Percentiles rank a stretch among this genome's conserved stretches.
Conservation (phyloP, 495 filamentous ascomycete genomes). For the Neurospora terricola region DNA sequence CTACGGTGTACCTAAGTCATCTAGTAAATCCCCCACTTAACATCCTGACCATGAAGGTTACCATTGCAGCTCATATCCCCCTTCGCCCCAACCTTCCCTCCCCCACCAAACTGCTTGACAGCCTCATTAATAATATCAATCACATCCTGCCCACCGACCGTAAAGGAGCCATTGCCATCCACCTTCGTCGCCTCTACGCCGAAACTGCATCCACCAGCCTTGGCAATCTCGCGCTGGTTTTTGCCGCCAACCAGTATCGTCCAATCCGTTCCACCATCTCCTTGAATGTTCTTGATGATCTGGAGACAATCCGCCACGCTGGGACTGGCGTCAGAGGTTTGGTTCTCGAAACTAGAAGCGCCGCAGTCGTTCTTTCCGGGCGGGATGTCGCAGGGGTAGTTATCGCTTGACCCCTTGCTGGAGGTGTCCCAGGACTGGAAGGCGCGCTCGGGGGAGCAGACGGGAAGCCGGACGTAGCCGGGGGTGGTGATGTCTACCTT, state of each 20-base stretch:
- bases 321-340: not conserved
- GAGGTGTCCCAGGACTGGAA: constrained; percentile 11
- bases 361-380: not conserved
- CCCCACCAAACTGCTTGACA: not conserved
- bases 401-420: not conserved
- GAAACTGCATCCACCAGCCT: not conserved
- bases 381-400: not conserved
- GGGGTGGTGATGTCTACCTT: constrained; percentile 18
- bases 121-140: not conserved
- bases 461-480: constrained; percentile 23
- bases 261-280: not conserved
- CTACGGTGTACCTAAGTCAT: not conserved
- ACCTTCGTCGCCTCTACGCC: not conserved
- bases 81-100: not conserved
- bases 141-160: not conserved
- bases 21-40: not conserved
- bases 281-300: not conserved
- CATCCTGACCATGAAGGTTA: not conserved
- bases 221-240: not conserved
- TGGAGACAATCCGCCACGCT: not conserved
- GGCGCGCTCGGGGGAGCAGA: constrained; percentile 19
- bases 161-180: not conserved
- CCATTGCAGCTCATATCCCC: not conserved
- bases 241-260: not conserved
- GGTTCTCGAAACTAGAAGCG: not conserved